Evolutionary conservation across 1,284 basidiomycete species (phyloP), one percentile per base, ranked within the genome.

Genomic region (Irpex rosettiformis): DNA sequence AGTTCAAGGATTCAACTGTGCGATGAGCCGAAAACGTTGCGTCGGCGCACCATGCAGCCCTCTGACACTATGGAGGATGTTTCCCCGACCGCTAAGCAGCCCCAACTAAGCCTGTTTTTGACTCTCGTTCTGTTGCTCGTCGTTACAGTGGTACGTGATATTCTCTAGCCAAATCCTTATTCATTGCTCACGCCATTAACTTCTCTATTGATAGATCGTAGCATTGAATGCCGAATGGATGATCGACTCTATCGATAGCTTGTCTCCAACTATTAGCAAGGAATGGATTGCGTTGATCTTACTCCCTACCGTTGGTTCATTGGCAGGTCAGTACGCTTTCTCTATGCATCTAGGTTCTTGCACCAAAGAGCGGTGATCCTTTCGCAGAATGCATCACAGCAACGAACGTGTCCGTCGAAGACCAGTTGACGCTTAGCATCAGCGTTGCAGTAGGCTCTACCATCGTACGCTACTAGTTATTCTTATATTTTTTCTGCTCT

Each of bases 361-460:
- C 56, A 56, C 22, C 18, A 7, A 22, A 24, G 3, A 25, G n/a
- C 27, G 2, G 55, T 51, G 45, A 1, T 61, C 66, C 28, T 51
- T 30, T 49, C 33, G 21, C 53, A 65, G 85, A 88, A 68, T 84
- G 85, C 63, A 85, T 91, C 54, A 93, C 91, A 0, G 91, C 93
- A 4, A 84, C 95, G 57, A 90, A 84, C 29, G 91, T 92, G 11
- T 93, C 93, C 0, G 84, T 89, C 57, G 92, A 91, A 72, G 84
- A 92, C 69, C 82, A 88, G 70, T 68, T 93, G 56, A 83, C 85
- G 48, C 78, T 91, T 37, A 86, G 86, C 66, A 81, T 94, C 64
- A 84, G 88, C 43, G 93, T 95, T 33, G 93, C 94, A n/a, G 86
- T 96, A 30, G 94, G 93, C 6, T 91, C 91, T 0, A 91, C 89